Base-by-base conservation (phyloP, 2,329 filamentous ascomycete genomes). In the Cladosporium sp. region DNA sequence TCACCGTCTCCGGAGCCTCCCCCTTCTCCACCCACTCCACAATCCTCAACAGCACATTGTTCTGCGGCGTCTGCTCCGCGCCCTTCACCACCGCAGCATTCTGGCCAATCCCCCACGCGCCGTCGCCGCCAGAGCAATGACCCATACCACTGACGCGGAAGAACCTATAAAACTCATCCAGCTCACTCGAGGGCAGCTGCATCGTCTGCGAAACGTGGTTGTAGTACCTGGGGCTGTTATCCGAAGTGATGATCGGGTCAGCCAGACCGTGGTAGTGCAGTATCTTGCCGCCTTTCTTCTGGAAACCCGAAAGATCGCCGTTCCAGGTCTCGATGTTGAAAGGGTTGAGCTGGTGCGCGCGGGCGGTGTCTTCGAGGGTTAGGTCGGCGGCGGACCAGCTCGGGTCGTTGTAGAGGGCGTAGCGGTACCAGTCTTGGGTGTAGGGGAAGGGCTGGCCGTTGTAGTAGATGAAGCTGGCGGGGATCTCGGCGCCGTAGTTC, bases 131-230 rank as follows among this genome's bases (percentile, higher is more conserved):
- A 34, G 66, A 53, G 68, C 84, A 86, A 71, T 86, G 84, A 3
- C 70, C 75, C 74, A 84, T 82, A 3, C 84, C 85, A 63, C 72
- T 80, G 70, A 81, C 81, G 18, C 78, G 77, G 75, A 86, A 86
- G 72, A 79, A 82, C 51, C 83, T 79, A 68, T 84, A 88, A 79
- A 83, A 88, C 23, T 83, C 81, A 36, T 78, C 72, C 5, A 87
- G 74, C 2, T 81, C 78, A 5, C 76, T 70, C 7, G 78, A 73
- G 11, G 77, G 77, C 3, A 80, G 76, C 71, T 83, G 83, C 81
- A 84, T 82, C 0, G 79, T 82, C 28, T 72, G 67, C 2, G 46
- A 5, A 70, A 73, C 10, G 80, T 78, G 28, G 39, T 82, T 74
- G 70, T 83, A 84, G 74, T 83, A 84, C 1, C 79, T 71, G 0